Percentiles rank a stretch among this genome's conserved stretches.
These are phyloP conservation scores for Penicillium aurantiogriseum DNA, from an alignment of 2,329 filamentous ascomycete species.

Conservation along the genomic window DNA sequence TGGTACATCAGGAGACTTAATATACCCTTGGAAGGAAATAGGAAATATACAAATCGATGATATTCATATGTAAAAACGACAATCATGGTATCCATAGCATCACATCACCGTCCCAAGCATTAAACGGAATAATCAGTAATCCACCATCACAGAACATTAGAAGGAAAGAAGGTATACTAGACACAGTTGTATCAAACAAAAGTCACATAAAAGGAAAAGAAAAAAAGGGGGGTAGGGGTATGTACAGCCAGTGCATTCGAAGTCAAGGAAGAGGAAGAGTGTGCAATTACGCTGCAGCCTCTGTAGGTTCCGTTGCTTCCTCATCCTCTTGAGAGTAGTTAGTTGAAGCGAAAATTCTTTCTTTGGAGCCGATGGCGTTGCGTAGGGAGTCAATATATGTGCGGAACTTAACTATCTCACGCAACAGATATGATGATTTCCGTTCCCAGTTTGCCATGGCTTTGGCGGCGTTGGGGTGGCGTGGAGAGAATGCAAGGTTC, in stretches of 20 bases:
- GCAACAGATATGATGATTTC: slow-evolving; percentile 85
- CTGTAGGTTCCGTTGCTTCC: neutral
- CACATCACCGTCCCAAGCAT: slow-evolving; percentile 26
- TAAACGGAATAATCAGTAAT: slow-evolving; percentile 17
- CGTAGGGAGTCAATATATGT: slow-evolving; percentile 88
- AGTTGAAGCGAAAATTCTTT: slow-evolving; percentile 60
- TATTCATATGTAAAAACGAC: neutral
- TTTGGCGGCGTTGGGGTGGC: slow-evolving; percentile 74
- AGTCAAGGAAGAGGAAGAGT: neutral
- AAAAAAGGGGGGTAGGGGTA: neutral
- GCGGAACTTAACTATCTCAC: slow-evolving; percentile 94
- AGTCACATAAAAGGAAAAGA: neutral
- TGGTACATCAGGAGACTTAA: no score
- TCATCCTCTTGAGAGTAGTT: slow-evolving; percentile 10
- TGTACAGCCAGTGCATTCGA: slow-evolving; percentile 12
- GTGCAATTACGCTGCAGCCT: neutral
- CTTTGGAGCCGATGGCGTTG: slow-evolving; percentile 66
- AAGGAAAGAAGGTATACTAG: slow-evolving; percentile 13
- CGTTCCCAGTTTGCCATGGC: slow-evolving; percentile 97
- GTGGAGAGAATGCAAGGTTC: slow-evolving; percentile 82
- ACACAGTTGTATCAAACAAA: neutral
- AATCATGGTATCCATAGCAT: slow-evolving; percentile 31
- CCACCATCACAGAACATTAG: slow-evolving; percentile 5
- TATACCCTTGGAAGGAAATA: neutral
- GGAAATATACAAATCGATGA: neutral